Percentiles rank a stretch among this genome's conserved stretches.
phyloP scores from a whole-genome alignment of 352 stramenopile species.

The Phytophthora nicotianae region DNA sequence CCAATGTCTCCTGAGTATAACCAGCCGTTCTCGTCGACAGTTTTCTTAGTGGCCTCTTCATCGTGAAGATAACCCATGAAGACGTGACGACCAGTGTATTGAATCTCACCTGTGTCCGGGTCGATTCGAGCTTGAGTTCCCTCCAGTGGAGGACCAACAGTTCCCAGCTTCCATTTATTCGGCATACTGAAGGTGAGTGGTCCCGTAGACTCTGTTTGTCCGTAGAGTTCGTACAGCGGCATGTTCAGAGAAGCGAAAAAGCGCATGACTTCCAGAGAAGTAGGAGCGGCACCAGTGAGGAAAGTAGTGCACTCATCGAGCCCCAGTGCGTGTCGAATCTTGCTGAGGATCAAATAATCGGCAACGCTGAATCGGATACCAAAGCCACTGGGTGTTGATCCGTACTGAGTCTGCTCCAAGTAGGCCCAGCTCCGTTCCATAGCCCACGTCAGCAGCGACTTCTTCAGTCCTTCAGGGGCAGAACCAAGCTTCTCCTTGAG shows the following conservation, averaged over 20 bases:
- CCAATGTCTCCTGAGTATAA: conserved; percentile 90
- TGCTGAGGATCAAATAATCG: conserved; percentile 80
- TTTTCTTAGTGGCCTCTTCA: conserved; percentile 58
- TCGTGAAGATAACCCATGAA: conserved; percentile 79
- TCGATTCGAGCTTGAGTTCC: conserved; percentile 50
- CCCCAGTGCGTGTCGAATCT: conserved; percentile 70
- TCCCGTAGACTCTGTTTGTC: conserved; percentile 90
- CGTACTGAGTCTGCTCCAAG: conserved; percentile 73
- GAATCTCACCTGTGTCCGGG: conserved; percentile 51
- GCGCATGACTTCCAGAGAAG: conserved; percentile 50
- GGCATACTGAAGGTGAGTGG: conserved; percentile 56
- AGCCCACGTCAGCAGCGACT: conserved; percentile 83
- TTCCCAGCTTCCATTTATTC: conserved; percentile 53
- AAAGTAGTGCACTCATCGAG: conserved; percentile 77
- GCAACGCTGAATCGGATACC: conserved; percentile 73
- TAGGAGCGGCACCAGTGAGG: conserved; percentile 80
- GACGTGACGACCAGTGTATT: conserved; percentile 58
- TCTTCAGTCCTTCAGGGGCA: conserved; percentile 66
- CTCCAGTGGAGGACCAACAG: conserved; percentile 57
- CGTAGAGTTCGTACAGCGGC: conserved; percentile 89
- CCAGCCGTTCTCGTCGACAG: conserved; percentile 81
- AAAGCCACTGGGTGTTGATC: conserved; percentile 45
- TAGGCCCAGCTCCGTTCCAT: conserved; percentile 4
- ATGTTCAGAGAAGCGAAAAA: conserved; percentile 94
- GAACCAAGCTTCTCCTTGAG: conserved; percentile 54